A percentile compares a stretch with the other conserved stretches of the same genome.
Conservation (phyloP, 371 early-diverging fungal species). For the Capniomyces stellatus region DNA sequence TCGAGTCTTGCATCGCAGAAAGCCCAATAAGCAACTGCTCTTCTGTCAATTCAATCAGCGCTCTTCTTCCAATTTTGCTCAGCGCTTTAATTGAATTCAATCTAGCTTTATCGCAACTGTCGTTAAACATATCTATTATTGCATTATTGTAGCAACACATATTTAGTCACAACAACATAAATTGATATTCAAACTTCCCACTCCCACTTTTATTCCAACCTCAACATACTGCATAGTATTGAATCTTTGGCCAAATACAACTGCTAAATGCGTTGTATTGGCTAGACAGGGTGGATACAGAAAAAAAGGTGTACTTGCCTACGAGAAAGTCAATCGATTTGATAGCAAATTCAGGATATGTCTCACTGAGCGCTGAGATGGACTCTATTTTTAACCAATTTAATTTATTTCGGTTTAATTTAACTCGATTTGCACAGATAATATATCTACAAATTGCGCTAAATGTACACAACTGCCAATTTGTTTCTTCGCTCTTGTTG, state of each 20-base stretch:
- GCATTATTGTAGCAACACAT: too few species aligned
- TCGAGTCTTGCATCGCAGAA: constrained; percentile 58
- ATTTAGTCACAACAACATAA: too few species aligned
- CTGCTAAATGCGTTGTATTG: too few species aligned
- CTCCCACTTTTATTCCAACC: too few species aligned
- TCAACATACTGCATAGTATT: too few species aligned
- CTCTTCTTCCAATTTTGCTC: constrained; percentile 38
- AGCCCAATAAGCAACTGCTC: constrained; percentile 56
- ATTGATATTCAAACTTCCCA: too few species aligned
- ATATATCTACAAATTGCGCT: too few species aligned
- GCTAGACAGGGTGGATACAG: too few species aligned
- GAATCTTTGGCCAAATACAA: too few species aligned
- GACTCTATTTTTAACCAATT: constrained; percentile 34
- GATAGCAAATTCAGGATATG: constrained; percentile 37
- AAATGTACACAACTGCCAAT: too few species aligned
- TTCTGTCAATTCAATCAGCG: constrained; percentile 38
- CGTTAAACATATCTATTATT: constrained; percentile 73
- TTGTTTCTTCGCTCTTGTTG: too few species aligned
- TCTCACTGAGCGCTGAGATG: constrained; percentile 49
- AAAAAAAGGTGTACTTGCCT: background rate
- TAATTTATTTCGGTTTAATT: background rate
- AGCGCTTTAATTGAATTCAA: constrained; percentile 60
- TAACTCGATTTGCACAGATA: too few species aligned
- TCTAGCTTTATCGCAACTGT: constrained; percentile 66
- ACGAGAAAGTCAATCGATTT: constrained; percentile 56